Evolutionary conservation across 441 rosid genomes (phyloP).

Genomic region (Gossypium gossypioides): DNA sequence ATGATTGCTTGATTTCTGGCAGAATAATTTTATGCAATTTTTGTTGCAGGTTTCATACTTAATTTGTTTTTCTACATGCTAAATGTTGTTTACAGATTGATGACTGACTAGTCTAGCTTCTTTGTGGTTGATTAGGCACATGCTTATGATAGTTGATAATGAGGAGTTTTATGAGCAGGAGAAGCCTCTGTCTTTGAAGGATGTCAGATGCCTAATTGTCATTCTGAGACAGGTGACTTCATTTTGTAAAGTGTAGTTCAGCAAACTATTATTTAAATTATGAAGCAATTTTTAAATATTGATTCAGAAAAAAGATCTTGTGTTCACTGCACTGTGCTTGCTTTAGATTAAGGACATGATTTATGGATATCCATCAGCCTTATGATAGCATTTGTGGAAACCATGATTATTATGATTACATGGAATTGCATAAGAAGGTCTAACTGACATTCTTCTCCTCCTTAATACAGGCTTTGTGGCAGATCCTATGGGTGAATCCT

Average conservation of each 20-base stretch:
- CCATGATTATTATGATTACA: background rate
- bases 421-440: background rate
- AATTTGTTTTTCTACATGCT: background rate
- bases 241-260: slow-evolving; percentile 11
- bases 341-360: background rate
- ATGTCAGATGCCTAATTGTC: slow-evolving; percentile 61
- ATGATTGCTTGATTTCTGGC: slow-evolving; percentile 16
- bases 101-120: background rate
- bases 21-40: slow-evolving; percentile 3
- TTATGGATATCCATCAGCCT: background rate
- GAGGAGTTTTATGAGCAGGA: slow-evolving; percentile 96
- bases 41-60: background rate
- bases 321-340: background rate
- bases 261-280: background rate
- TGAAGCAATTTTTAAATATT: slow-evolving; percentile 7
- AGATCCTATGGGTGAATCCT: slow-evolving; percentile 78
- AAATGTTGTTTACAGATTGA: background rate
- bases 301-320: background rate
- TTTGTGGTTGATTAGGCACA: slow-evolving; percentile 61
- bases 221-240: slow-evolving; percentile 74
- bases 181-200: slow-evolving; percentile 79
- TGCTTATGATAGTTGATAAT: slow-evolving; percentile 91
- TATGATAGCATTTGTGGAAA: background rate
- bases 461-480: slow-evolving; percentile 78
- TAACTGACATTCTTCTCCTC: background rate